Base-by-base conservation (phyloP, 176 grass and related monocot genomes). In the Oryza longistaminata region DNA sequence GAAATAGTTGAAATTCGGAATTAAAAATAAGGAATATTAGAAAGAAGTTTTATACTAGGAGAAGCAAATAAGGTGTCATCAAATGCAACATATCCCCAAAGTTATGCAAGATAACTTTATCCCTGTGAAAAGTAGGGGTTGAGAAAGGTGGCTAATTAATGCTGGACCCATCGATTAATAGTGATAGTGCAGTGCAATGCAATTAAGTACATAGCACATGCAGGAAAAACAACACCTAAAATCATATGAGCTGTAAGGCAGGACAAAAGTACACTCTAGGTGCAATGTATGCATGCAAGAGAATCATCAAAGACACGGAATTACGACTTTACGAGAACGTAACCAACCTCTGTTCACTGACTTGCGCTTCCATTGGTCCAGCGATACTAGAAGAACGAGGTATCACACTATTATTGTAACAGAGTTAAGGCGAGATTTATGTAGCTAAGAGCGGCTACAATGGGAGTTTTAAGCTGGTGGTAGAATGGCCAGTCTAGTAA, bases 211-310 rank as follows among this genome's bases (percentile, higher is more conserved):
- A 34, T 31, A 46, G 2, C 68, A 42, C 71, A 65, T 61, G 62
- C 50, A 62, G 61, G 68, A 62, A 72, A 31, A 72, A 31, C 35
- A 5, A 21, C 16, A 29, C 31, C 70, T 15, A 15, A 74, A 74
- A 34, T 40, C 40, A 74, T 12, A 11, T 22, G 55, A 64, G 55
- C 11, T 55, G 71, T 83, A 49, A 83, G 71, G 26, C 27, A 25
- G 42, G 74, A 75, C 39, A 21, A 75, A 75, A 75, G 71, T 75
- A 71, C 81, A 75, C 58, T 45, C 69, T 49, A 45, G 4, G 2
- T 65, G 17, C 25, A 65, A 44, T 64, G 81, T 22, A 64, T 17
- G 34, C 48, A 64, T 17, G 34, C 67, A 26, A 72, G 13, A 55
- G 50, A 55, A 58, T 82, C 71, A 17, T 49, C 24, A 14, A 0